Evolutionary conservation across 2,329 filamentous ascomycete species (phyloP).

Genomic region (Penicillium expansum): DNA sequence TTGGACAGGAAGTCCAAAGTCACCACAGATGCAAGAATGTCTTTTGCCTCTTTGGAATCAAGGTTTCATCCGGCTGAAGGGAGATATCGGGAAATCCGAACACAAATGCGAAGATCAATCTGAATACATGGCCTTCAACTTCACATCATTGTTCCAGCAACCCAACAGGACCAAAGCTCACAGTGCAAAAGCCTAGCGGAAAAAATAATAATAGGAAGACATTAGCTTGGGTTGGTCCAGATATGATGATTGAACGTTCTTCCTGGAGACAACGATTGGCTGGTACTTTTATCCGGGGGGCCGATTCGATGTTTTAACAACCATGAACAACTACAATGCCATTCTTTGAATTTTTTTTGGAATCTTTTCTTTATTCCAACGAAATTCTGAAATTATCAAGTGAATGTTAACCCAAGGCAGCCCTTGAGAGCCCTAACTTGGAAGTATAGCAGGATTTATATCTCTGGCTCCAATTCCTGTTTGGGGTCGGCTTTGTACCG

Average conservation of each 20-base stretch:
- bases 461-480: not conserved
- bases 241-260: not conserved
- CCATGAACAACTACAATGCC: not conserved
- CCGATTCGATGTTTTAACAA: not conserved
- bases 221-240: too few species aligned
- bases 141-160: not conserved
- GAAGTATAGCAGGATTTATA: not conserved
- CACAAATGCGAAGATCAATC: too few species aligned
- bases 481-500: not conserved
- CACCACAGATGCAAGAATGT: not conserved
- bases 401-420: not conserved
- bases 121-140: not conserved
- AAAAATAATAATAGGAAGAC: not conserved
- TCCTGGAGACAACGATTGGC: slow-evolving; percentile 14
- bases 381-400: not conserved
- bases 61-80: not conserved
- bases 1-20: not conserved
- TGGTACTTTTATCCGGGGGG: slow-evolving; percentile 12
- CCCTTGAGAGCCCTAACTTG: not conserved
- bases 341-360: not conserved
- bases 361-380: not conserved
- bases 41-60: not conserved
- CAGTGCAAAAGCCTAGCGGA: too few species aligned
- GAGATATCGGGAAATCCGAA: not conserved
- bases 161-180: not conserved